These are phyloP conservation scores for Avicennia marina DNA, from an alignment of 257 asterid species.

Conservation along the genomic window DNA sequence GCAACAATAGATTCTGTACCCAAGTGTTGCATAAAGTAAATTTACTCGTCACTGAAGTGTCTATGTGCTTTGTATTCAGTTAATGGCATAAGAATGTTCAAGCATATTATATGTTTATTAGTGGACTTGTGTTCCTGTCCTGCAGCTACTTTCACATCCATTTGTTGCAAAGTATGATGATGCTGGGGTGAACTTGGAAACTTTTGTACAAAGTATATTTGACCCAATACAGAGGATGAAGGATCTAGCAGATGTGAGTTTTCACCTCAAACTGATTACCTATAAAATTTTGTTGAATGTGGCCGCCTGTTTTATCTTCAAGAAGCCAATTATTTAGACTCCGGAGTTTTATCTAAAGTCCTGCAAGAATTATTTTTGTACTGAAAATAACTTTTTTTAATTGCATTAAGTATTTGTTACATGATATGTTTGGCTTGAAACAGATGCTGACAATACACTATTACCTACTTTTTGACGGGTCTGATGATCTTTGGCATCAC, in stretches of 20 bases:
- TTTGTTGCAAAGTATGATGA: constrained; percentile 61
- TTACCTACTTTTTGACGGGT: constrained; percentile 85
- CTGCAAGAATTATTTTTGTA: neutral
- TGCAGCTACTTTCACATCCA: constrained; percentile 91
- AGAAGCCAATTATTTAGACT: neutral
- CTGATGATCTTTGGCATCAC: constrained; percentile 92
- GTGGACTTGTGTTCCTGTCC: neutral
- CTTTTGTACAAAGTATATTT: constrained; percentile 76
- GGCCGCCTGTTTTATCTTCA: constrained; percentile 4
- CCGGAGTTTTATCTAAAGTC: constrained; percentile 6
- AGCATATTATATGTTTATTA: neutral
- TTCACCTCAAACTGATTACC: constrained; percentile 10
- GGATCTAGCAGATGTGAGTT: constrained; percentile 95
- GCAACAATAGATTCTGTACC: constrained; percentile 18
- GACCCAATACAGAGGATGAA: constrained; percentile 87
- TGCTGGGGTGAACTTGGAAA: constrained; percentile 62
- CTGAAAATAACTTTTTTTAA: neutral
- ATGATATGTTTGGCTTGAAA: constrained; percentile 10
- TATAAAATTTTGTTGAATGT: neutral
- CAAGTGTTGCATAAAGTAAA: constrained; percentile 9
- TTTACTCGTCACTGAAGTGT: neutral
- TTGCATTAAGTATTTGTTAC: constrained; percentile 1
- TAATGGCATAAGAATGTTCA: too few species aligned
- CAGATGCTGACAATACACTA: constrained; percentile 97
- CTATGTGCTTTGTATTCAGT: constrained; percentile 7